phyloP scores from a whole-genome alignment of 768 basidiomycete species.

The Multifurca ochricompacta region DNA sequence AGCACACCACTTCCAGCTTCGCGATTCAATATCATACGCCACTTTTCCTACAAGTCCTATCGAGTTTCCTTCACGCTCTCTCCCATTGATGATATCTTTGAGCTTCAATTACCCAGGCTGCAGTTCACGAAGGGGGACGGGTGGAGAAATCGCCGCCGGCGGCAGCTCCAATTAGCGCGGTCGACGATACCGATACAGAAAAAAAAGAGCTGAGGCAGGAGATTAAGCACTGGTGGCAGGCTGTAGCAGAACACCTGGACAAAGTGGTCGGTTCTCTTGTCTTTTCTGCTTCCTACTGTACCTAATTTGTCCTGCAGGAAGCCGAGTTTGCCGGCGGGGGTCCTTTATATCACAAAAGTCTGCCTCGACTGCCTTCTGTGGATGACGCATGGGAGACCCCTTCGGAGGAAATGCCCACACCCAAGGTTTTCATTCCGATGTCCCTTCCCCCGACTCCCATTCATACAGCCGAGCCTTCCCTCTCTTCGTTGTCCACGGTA shows the following conservation, averaged over 20 bases:
- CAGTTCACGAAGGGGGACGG: slow-evolving; percentile 39
- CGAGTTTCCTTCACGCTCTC: slow-evolving; percentile 41
- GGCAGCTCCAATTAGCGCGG: background rate
- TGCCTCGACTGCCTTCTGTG: slow-evolving; percentile 52
- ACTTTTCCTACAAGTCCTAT: slow-evolving; percentile 33
- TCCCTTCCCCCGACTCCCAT: slow-evolving; percentile 23
- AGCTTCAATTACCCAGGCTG: slow-evolving; percentile 51
- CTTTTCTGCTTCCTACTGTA: background rate
- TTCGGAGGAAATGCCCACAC: slow-evolving; percentile 20
- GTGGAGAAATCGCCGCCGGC: slow-evolving; percentile 16
- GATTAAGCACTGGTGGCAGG: slow-evolving; percentile 62
- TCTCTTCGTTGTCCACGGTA: slow-evolving; percentile 5
- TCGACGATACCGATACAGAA: slow-evolving; percentile 32
- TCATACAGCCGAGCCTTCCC: slow-evolving; percentile 19
- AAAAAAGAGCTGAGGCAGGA: slow-evolving; percentile 47
- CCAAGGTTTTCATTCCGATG: slow-evolving; percentile 1
- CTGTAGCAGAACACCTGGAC: slow-evolving; percentile 52
- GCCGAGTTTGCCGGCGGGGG: slow-evolving; percentile 26
- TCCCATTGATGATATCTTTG: slow-evolving; percentile 47
- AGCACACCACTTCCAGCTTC: slow-evolving; percentile 25
- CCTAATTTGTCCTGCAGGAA: slow-evolving; percentile 33
- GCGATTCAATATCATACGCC: slow-evolving; percentile 33
- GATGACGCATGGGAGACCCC: slow-evolving; percentile 44
- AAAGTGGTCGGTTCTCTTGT: slow-evolving; percentile 38
- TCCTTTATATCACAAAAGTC: slow-evolving; percentile 34